Evolutionary conservation across 1,139 yeast genomes (phyloP).

Genomic region (Pichia sp.): DNA sequence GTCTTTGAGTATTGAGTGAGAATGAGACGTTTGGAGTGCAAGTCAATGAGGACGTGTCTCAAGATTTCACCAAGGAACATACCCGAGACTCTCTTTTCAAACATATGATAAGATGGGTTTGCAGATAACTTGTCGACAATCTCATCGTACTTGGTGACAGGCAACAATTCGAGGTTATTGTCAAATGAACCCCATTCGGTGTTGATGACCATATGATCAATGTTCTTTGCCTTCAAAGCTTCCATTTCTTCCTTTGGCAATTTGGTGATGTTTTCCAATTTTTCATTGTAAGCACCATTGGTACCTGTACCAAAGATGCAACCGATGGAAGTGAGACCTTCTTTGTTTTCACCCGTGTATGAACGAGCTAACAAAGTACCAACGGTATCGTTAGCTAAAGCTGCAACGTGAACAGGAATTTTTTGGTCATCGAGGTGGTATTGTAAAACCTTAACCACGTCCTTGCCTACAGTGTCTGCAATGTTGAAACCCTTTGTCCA

Average conservation of each 20-base stretch:
- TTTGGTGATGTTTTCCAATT: constrained; percentile 62
- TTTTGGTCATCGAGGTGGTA: constrained; percentile 50
- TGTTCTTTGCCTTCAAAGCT: constrained; percentile 37
- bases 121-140: constrained; percentile 65
- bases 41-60: constrained; percentile 63
- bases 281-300: constrained; percentile 87
- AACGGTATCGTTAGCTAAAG: constrained; percentile 90
- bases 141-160: constrained; percentile 67
- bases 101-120: constrained; percentile 80
- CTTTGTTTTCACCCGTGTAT: constrained; percentile 63
- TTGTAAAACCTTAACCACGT: constrained; percentile 70
- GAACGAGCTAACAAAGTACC: constrained; percentile 88
- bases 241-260: constrained; percentile 39
- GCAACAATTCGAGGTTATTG: constrained; percentile 63
- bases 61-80: constrained; percentile 90
- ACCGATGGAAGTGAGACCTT: constrained; percentile 68
- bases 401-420: constrained; percentile 70
- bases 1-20: constrained; percentile 47
- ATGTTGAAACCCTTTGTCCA: constrained; percentile 96
- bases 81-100: constrained; percentile 90
- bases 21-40: constrained; percentile 49
- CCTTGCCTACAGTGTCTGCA: constrained; percentile 75
- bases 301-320: constrained; percentile 96
- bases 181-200: constrained; percentile 99
- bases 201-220: constrained; percentile 77